Evolutionary conservation across 1,284 basidiomycete genomes (phyloP), one percentile per base, ranked within the genome.

Genomic region (Phylloboletellus chloephorus): DNA sequence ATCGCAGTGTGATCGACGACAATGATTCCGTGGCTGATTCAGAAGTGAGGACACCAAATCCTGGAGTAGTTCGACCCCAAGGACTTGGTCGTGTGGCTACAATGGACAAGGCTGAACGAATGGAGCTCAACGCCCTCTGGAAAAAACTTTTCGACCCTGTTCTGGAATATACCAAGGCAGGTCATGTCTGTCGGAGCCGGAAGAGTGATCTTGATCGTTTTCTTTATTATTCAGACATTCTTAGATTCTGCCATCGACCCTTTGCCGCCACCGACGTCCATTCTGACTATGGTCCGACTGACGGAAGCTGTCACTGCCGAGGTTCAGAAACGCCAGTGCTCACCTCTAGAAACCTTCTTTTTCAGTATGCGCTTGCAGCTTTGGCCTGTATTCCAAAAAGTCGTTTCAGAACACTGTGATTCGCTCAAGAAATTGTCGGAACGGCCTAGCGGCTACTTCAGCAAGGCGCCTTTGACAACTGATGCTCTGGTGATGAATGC

Each of bases 371-470:
- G 89, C 17, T 65, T 96, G 43, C 75, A 82, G 49, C 79, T 96
- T 69, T 96, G 91, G 89, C 93, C 93, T 1, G 68, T 85, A 7
- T 95, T 93, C 64, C 85, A 93, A 58, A 92, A 88, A 54, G 75
- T 76, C 24, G 87, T 95, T 81, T 77, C 84, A n/a, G 78, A 82
- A 15, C 79, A 95, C 51, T 68, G 86, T 31, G 88, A 93, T 15
- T 77, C 80, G 28, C 64, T 96, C 45, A 90, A 83, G 61, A 85
- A 79, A 57, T 65, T 92, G 12, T 85, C 84, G 1, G 89, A 92
- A 54, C 68, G 72, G 2, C 66, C 66, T 16, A 67, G 72, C 2
- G 74, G 82, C 15, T 82, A 88, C 52, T 86, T 88, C 51, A 76
- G 74, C 46, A 72, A 78, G 36, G 68, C 75, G 2, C 65, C 71